Evolutionary conservation across 2,329 filamentous ascomycete genomes (phyloP), one percentile per base, ranked within the genome.

Genomic region (Trichophyton equinum): DNA sequence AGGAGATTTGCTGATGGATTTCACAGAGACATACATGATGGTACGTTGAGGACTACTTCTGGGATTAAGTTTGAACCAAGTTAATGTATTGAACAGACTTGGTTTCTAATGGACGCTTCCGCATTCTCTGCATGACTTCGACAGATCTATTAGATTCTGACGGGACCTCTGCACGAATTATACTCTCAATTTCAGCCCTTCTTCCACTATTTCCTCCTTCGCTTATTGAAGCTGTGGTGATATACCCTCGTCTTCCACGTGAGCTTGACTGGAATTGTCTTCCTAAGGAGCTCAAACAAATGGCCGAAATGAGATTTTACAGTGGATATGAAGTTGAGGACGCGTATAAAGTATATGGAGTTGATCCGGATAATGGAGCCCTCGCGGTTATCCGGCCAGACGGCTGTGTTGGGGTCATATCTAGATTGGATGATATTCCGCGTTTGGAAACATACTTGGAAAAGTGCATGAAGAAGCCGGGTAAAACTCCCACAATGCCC

Each of bases 331-430:
- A 49, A n/a, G 15, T 18, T 15, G 53, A 57, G 30, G 72, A 75
- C 64, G 70, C 71, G 1, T 75, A 75, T 59, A 62, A 62, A 3
- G 68, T 67, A 6, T 76, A 72, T 57, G 74, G 74, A 0, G 72
- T 76, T 6, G 59, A 69, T 57, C 57, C 64, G 1, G 47, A 62
- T 3, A 56, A 67, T 15, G 73, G 73, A 5, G 72, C 68, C 2
- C 36, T 75, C 36, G 69, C 70, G 18, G 68, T 74, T 15, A 65
- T 76, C 5, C 68, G 74, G 20, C 74, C 74, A 0, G 74, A 76
- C 67, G 73, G 73, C 11, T 74, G 74, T 65, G 62, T 75, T 58
- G 73, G 73, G 18, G 60, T 59, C 4, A 44, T 63, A 53, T 68
- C 67, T 1, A 66, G 63, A 5, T 63, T 73, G 62, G 61, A 62